These are phyloP conservation scores for Cyberlindnera mrakii DNA, from an alignment of 805 yeast genomes.

Conservation along the genomic window DNA sequence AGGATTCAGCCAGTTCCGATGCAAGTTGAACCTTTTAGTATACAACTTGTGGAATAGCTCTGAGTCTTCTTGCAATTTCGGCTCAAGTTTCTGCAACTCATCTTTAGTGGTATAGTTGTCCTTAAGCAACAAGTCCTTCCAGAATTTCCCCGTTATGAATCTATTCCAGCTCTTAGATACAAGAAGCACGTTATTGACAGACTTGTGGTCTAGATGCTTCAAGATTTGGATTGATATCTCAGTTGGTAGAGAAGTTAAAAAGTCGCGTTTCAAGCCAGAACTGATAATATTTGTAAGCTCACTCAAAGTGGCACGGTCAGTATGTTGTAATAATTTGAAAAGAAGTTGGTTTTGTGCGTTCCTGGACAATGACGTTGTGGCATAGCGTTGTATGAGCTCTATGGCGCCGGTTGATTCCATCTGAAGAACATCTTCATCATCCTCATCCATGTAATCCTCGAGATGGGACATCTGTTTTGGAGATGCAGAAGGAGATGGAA, in stretches of 20 bases:
- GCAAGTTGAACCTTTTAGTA: conserved; percentile 22
- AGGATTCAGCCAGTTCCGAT: conserved; percentile 76
- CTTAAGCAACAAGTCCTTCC: conserved; percentile 59
- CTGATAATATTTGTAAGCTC: conserved; percentile 47
- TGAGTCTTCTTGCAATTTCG: conserved; percentile 3
- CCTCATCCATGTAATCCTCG: conserved; percentile 14
- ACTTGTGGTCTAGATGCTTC: conserved; percentile 52
- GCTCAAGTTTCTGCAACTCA: conserved; percentile 32
- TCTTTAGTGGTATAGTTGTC: conserved; percentile 53
- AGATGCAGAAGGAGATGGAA: conserved; percentile 66
- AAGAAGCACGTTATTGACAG: conserved; percentile 53
- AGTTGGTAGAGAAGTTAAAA: conserved; percentile 62
- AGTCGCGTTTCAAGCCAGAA: conserved; percentile 61
- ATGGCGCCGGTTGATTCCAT: conserved; percentile 6
- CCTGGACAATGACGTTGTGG: conserved; percentile 29
- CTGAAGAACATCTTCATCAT: conserved; percentile 6
- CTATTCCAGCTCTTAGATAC: conserved; percentile 70
- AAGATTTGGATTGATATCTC: conserved; percentile 69
- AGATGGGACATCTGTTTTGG: conserved; percentile 34
- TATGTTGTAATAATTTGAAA: conserved; percentile 48
- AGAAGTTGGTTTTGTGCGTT: conserved; percentile 44
- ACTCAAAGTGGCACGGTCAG: conserved; percentile 58
- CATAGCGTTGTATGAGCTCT: conserved; percentile 9
- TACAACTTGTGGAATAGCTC: conserved; percentile 11
- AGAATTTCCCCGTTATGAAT: conserved; percentile 55